Evolutionary conservation across 1,139 yeast genomes (phyloP), one percentile per base, ranked within the genome.

Genomic region (Blastobotrys raffinosifermentans): DNA sequence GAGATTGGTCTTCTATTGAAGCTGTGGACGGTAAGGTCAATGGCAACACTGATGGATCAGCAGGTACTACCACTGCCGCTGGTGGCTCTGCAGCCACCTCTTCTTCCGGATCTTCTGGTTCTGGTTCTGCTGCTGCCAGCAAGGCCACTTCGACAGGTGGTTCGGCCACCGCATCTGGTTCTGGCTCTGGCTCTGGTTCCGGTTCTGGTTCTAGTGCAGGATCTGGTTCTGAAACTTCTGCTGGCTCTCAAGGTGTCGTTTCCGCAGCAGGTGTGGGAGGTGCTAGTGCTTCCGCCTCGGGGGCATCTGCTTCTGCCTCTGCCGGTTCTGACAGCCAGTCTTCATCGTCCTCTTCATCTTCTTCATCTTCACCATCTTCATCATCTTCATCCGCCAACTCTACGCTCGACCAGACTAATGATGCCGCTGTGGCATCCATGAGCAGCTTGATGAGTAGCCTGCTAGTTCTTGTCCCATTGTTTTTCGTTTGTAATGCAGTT

Each of bases 1-100:
- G 95, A 31, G 51, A 61, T 22, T 80, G 85, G 83, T 55, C 68
- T 30, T 78, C 89, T 5, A 82, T 86, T 46, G 56, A 68, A 26
- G 77, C 91, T 23, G 63, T 65, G 26, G 73, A 68, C 50, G 94
- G 94, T 42, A 54, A 63, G 37, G 69, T 83, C 31, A 70, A 77
- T 51, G 91, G 86, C 11, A 74, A 87, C 60, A 55, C 60, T 32
- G 57, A 59, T 1, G 60, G 69, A 42, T 84, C 77, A 8, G 60
- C 64, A 32, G 54, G 58, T 8, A 54, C 37, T 13, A 31, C 37
- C 31, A 46, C 38, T 32, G 48, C 43, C 14, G 18, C 40, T 30
- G 27, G 44, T 20, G 15, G 40, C 18, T 17, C 40, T 15, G 21
- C 42, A 18, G 18, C 46, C 4, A 15, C 38, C n/a, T 19, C 46